phyloP scores from a whole-genome alignment of 2,329 filamentous ascomycete genomes.

The Fusarium pseudocircinatum region DNA sequence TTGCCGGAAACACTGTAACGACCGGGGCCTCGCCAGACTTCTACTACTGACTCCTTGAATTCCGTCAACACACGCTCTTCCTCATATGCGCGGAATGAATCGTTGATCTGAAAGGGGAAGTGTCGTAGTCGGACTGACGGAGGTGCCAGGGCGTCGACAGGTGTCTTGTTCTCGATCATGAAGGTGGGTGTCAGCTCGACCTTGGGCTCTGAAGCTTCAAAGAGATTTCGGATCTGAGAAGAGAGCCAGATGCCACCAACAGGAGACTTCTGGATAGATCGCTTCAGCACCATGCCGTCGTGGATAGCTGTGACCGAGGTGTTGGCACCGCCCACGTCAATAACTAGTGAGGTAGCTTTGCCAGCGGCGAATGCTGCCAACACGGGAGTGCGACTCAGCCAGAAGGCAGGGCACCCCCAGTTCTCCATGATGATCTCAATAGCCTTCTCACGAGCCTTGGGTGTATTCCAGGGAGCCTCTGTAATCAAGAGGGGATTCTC shows the following conservation, averaged over 20 bases:
- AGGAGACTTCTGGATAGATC: slow-evolving; percentile 85
- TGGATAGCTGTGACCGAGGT: slow-evolving; percentile 91
- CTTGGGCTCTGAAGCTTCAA: slow-evolving; percentile 73
- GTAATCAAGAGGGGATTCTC: slow-evolving; percentile 95
- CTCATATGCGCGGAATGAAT: slow-evolving; percentile 83
- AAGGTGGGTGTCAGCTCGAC: slow-evolving; percentile 85
- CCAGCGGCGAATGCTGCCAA: slow-evolving; percentile 91
- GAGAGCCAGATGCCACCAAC: slow-evolving; percentile 92
- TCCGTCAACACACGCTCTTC: slow-evolving; percentile 94
- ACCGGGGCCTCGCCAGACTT: slow-evolving; percentile 87
- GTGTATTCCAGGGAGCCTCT: slow-evolving; percentile 90
- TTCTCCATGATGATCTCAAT: slow-evolving; percentile 98
- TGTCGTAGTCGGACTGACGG: slow-evolving; percentile 79
- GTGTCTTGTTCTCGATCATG: slow-evolving; percentile 85
- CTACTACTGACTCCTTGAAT: slow-evolving; percentile 97
- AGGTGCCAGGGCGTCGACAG: slow-evolving; percentile 86
- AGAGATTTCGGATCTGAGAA: slow-evolving; percentile 84
- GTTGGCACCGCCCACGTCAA: slow-evolving; percentile 90
- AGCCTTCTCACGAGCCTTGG: slow-evolving; percentile 89
- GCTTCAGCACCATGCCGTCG: slow-evolving; percentile 93
- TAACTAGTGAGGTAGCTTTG: slow-evolving; percentile 90
- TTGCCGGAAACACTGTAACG: slow-evolving; percentile 73
- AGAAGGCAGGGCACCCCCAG: slow-evolving; percentile 96
- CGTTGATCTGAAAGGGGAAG: slow-evolving; percentile 69
- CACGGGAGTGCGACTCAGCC: slow-evolving; percentile 88